Evolutionary conservation across 1,284 basidiomycete species (phyloP).

Genomic region (Ceratobasidium sp.): DNA sequence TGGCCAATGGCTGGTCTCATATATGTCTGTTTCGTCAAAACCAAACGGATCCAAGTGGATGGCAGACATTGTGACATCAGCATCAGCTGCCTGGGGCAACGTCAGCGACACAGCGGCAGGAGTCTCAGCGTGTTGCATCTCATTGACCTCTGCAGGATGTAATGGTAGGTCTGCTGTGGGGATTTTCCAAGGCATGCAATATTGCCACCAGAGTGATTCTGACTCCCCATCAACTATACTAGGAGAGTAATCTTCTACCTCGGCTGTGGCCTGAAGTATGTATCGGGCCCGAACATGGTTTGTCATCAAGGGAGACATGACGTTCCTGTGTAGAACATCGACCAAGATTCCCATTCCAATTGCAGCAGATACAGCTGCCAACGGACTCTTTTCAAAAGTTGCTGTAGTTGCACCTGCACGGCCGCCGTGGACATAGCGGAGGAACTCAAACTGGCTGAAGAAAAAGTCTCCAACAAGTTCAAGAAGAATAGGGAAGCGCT

Average conservation of each 20-base stretch:
- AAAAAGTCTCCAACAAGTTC: background rate
- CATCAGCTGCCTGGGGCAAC: no score
- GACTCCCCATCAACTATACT: background rate
- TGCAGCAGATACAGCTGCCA: background rate
- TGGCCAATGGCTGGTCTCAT: no score
- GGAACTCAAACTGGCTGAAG: constrained; percentile 7
- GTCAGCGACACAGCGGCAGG: no score
- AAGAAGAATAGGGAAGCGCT: background rate
- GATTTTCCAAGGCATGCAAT: background rate
- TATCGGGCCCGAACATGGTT: background rate
- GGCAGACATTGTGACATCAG: no score
- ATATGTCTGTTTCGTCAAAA: no score
- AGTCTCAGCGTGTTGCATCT: no score
- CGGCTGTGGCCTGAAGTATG: background rate
- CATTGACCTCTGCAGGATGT: no score
- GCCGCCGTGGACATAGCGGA: background rate
- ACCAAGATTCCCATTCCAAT: background rate
- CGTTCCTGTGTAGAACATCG: background rate
- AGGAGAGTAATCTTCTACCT: background rate
- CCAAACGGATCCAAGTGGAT: no score
- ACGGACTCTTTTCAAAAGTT: background rate
- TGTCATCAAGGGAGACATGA: background rate
- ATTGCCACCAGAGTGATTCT: constrained; percentile 3
- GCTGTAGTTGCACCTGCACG: background rate
- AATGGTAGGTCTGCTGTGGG: no score